Conservation (phyloP, 1,284 basidiomycete genomes). For the Leccinum insolens region DNA sequence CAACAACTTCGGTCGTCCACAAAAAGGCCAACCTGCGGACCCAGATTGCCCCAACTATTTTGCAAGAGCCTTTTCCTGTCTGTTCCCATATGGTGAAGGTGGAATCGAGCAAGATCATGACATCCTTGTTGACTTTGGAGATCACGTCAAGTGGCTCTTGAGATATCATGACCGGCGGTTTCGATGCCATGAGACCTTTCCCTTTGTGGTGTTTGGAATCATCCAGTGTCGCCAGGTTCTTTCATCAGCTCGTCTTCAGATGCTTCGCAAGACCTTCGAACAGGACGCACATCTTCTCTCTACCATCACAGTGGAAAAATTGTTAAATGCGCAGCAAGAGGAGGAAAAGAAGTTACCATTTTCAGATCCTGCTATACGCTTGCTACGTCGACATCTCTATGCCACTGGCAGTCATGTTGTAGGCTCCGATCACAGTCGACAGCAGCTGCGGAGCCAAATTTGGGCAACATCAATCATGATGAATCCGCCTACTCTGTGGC, state of each 20-base stretch:
- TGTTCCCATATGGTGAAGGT: not conserved
- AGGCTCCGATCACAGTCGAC: not conserved
- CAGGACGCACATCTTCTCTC: not conserved
- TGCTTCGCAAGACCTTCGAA: not conserved
- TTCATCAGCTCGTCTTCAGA: not conserved
- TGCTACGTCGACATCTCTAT: not conserved
- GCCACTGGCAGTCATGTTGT: not conserved
- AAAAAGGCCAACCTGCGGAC: not conserved
- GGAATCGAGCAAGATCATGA: too few relatives aligned
- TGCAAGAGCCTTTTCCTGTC: not conserved
- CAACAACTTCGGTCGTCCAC: not conserved
- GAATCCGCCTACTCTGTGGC: constrained; percentile 8
- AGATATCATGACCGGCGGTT: not conserved
- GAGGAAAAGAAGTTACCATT: too few relatives aligned
- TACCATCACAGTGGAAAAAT: too few relatives aligned
- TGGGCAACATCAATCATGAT: constrained; percentile 13
- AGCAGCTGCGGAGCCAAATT: constrained; percentile 13
- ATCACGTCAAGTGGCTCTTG: not conserved
- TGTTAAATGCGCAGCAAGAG: too few relatives aligned
- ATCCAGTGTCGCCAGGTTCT: not conserved
- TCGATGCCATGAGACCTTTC: not conserved
- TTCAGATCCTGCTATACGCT: not conserved
- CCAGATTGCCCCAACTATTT: not conserved
- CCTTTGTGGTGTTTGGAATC: not conserved
- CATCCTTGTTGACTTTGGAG: not conserved